Evolutionary conservation across 805 yeast genomes (phyloP).

Genomic region (Candida saitoana): DNA sequence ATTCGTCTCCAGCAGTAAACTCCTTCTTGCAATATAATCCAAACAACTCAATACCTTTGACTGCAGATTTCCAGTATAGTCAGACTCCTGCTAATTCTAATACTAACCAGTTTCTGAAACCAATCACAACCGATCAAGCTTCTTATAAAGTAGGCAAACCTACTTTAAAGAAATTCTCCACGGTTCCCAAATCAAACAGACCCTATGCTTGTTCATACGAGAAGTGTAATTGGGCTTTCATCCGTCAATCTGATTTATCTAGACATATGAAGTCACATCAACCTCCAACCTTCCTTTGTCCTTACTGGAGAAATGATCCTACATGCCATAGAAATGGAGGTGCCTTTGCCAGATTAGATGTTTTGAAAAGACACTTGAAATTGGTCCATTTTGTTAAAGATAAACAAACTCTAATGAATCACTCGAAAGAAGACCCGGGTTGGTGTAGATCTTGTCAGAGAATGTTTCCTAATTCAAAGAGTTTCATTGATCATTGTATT

Average conservation of each 20-base stretch:
- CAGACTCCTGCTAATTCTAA: background rate
- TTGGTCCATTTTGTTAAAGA: conserved; percentile 64
- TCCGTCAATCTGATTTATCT: conserved; percentile 63
- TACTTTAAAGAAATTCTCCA: conserved; percentile 5
- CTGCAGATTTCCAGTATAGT: background rate
- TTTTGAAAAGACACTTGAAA: conserved; percentile 65
- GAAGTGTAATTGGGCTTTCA: conserved; percentile 66
- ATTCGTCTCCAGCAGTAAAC: background rate
- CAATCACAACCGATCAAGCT: background rate
- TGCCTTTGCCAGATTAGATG: conserved; percentile 69
- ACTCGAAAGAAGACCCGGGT: conserved; percentile 51
- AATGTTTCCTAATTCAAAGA: conserved; percentile 50
- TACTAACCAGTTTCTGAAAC: background rate
- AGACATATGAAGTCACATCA: conserved; percentile 66
- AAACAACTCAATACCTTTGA: background rate
- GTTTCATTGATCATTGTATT: conserved; percentile 61
- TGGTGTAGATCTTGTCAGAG: conserved; percentile 64
- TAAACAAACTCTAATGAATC: conserved; percentile 18
- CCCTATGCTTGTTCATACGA: conserved; percentile 39
- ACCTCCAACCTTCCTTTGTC: conserved; percentile 66
- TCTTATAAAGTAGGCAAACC: conserved; percentile 4
- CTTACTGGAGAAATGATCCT: conserved; percentile 64
- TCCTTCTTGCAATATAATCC: background rate
- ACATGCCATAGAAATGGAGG: conserved; percentile 77
- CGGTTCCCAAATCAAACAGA: conserved; percentile 12